These are phyloP conservation scores for Marasmius fiardii DNA, from an alignment of 1,284 basidiomycete genomes.

Conservation along the genomic window DNA sequence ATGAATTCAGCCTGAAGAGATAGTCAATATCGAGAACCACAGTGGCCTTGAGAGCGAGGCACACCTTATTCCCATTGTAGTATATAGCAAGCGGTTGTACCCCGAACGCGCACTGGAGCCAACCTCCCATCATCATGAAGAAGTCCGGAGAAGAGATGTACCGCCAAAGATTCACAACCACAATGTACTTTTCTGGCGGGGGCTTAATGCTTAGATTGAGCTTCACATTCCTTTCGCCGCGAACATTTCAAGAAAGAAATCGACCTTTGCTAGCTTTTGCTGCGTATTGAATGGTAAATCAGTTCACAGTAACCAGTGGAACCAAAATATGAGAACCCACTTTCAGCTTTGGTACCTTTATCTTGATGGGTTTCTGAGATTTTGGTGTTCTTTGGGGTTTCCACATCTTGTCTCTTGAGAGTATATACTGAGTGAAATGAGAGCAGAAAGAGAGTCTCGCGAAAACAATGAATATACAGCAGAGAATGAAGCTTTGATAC, in stretches of 20 bases:
- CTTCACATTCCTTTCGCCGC: not conserved
- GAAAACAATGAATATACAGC: not conserved
- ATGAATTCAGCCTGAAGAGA: not conserved
- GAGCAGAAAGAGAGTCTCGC: not conserved
- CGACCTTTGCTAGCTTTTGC: not conserved
- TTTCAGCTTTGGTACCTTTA: not conserved
- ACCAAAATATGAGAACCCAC: not conserved
- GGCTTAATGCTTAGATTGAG: not conserved
- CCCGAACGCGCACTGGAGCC: constrained; percentile 5
- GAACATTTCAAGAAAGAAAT: too few species aligned
- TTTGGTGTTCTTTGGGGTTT: not conserved
- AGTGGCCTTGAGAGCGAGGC: not conserved
- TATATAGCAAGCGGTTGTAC: not conserved
- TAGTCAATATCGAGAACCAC: not conserved
- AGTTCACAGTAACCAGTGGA: not conserved
- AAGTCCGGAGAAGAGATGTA: not conserved
- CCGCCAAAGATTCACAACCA: not conserved
- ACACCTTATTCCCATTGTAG: not conserved
- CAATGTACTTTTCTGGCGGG: not conserved
- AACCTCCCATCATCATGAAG: not conserved
- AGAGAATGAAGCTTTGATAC: not conserved
- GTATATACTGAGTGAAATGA: not conserved
- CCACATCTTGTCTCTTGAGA: not conserved
- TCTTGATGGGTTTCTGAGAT: not conserved
- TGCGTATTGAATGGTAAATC: not conserved